Conservation (phyloP, 192 early-diverging fungal genomes). For the Linnemannia exigua region DNA sequence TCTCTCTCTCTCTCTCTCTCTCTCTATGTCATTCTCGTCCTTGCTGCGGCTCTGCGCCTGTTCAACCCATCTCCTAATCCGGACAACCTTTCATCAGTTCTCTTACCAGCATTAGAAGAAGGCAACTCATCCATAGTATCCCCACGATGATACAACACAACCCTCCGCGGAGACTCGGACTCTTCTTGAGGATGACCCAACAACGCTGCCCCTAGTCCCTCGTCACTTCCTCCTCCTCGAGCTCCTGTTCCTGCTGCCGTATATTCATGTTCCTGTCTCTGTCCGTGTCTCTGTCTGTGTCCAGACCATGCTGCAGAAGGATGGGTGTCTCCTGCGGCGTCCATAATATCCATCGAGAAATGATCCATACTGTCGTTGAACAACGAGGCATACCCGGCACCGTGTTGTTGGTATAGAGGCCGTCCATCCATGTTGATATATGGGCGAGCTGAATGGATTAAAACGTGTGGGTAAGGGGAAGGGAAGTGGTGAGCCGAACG, state of each 20-base stretch:
- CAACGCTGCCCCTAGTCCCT: neutral
- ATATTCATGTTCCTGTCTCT: neutral
- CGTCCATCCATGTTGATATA: neutral
- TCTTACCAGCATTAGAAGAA: slow-evolving; percentile 3
- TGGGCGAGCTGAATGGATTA: neutral
- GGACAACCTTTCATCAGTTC: neutral
- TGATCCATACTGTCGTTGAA: neutral
- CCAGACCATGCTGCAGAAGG: neutral
- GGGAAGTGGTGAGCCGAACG: neutral
- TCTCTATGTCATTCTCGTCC: too few relatives aligned
- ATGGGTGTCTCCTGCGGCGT: neutral
- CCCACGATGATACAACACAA: neutral
- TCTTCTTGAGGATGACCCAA: neutral
- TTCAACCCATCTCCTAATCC: neutral
- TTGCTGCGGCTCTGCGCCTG: neutral
- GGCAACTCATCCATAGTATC: neutral
- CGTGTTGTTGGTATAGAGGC: neutral
- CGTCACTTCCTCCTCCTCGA: neutral
- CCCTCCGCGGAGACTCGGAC: neutral
- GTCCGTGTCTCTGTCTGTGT: neutral
- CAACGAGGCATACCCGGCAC: neutral
- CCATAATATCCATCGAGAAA: neutral
- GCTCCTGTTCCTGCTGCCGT: neutral
- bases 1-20: too few relatives aligned
- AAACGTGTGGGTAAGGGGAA: neutral